phyloP scores from a whole-genome alignment of 371 early-diverging fungal genomes.

The Syncephalastrum sp. region DNA sequence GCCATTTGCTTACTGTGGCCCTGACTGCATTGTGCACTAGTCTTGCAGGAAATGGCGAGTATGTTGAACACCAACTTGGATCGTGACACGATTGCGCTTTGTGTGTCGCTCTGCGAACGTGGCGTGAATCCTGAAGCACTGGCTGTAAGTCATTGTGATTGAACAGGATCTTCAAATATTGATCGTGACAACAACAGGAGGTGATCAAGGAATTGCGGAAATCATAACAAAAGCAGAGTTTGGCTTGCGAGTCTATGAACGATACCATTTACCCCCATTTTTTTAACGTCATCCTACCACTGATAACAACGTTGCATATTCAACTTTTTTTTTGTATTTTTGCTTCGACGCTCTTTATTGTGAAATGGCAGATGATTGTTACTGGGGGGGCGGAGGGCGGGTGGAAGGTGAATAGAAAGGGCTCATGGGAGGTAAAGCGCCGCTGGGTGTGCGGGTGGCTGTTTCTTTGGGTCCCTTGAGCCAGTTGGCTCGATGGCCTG shows the following conservation, averaged over 20 bases:
- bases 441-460: conserved; percentile 2
- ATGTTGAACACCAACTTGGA: conserved; percentile 75
- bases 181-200: conserved; percentile 21
- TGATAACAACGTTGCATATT: too few relatives aligned
- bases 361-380: too few relatives aligned
- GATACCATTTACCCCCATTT: too few relatives aligned
- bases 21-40: conserved; percentile 13
- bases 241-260: too few relatives aligned
- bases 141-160: conserved; percentile 47
- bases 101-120: conserved; percentile 69
- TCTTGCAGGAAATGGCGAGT: conserved; percentile 66
- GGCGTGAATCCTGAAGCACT: conserved; percentile 87
- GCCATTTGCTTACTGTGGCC: not conserved
- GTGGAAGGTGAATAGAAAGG: not conserved
- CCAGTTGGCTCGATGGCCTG: conserved; percentile 72
- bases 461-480: conserved; percentile 38
- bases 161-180: not conserved
- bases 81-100: conserved; percentile 68
- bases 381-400: too few relatives aligned
- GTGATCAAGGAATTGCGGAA: conserved; percentile 68
- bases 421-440: conserved; percentile 8
- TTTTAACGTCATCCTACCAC: too few relatives aligned
- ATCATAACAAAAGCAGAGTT: too few relatives aligned
- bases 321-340: too few relatives aligned
- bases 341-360: too few relatives aligned